Conservation (phyloP, 2,329 filamentous ascomycete species). For the Aspergillus sp. region DNA sequence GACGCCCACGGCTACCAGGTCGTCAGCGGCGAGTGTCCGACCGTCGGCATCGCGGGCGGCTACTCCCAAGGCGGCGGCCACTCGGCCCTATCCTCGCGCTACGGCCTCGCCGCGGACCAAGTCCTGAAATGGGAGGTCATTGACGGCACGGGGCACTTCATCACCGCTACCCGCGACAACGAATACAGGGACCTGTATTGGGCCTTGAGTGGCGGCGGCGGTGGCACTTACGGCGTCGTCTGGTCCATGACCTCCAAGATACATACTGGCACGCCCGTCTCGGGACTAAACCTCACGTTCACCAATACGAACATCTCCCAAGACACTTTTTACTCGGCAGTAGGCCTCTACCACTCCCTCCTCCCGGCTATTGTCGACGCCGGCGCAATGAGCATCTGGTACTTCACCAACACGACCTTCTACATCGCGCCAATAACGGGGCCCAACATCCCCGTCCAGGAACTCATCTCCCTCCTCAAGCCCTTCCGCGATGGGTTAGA, state of each 20-base stretch:
- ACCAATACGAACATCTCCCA: constrained; percentile 33
- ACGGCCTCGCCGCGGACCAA: constrained; percentile 59
- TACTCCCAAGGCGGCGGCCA: constrained; percentile 65
- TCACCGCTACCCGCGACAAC: constrained; percentile 19
- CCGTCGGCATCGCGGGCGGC: constrained; percentile 61
- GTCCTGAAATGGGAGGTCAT: constrained; percentile 53
- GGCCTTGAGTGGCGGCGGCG: constrained; percentile 23
- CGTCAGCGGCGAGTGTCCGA: constrained; percentile 57
- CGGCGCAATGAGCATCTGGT: constrained; percentile 54
- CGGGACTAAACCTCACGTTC: constrained; percentile 51
- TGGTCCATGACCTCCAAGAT: constrained; percentile 57
- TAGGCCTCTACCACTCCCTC: constrained; percentile 51
- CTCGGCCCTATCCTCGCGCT: constrained; percentile 53
- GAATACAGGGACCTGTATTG: constrained; percentile 29
- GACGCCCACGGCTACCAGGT: constrained; percentile 50
- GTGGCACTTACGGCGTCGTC: constrained; percentile 43
- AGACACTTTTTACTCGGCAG: constrained; percentile 53
- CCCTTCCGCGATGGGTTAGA: constrained; percentile 49
- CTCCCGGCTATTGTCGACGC: constrained; percentile 54
- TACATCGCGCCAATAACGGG: constrained; percentile 50
- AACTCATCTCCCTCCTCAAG: constrained; percentile 50
- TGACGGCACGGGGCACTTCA: constrained; percentile 34
- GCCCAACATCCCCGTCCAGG: constrained; percentile 47
- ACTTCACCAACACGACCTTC: constrained; percentile 54
- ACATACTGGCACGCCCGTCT: constrained; percentile 47